Evolutionary conservation across 352 stramenopile genomes (phyloP), one percentile per base, ranked within the genome.

Genomic region (Phytophthora sansomeana): DNA sequence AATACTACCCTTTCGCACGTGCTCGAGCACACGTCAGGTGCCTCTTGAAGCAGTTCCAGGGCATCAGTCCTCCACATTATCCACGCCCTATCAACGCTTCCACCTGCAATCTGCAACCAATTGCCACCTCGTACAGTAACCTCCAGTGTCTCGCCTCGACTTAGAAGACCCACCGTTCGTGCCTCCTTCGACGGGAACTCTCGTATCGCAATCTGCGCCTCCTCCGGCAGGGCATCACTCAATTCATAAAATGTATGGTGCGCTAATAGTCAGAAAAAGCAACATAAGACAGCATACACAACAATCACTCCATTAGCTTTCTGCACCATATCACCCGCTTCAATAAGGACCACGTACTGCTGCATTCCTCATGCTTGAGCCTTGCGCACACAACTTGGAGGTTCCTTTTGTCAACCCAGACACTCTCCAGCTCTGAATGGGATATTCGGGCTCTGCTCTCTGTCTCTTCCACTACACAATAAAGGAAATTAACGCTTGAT

Each of bases 181-280:
- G 85, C 83, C 32, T 89, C 70, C 68, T 78, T 81, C 0, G 81
- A 91, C 19, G 83, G 81, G 33, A 89, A 90, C 0, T 69, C 64
- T 35, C 83, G 81, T 47, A 91, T 87, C 10, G 81, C 80, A 51
- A 93, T 84, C 59, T 91, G 81, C 5, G 85, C 83, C 66, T 89
- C 80, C 0, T 77, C 39, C 8, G 85, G 85, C 1, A 92, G 65
- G 8, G 67, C 56, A 29, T 83, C 73, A 58, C 84, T 88, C 33
- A 90, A 48, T n/a, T 63, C 73, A 51, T 76, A 92, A 58, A 90
- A 91, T 8, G 76, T 67, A 50, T 93, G 85, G n/a, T 14, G 44
- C 44, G 52, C 59, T 74, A 50, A n/a, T 24, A 56, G 13, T 38
- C 24, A 28, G 35, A 60, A 65, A 36, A 53, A 47, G 48, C 26